These are phyloP conservation scores for Rhizophagus prolifer DNA, from an alignment of 192 early-diverging fungal species.

Conservation along the genomic window DNA sequence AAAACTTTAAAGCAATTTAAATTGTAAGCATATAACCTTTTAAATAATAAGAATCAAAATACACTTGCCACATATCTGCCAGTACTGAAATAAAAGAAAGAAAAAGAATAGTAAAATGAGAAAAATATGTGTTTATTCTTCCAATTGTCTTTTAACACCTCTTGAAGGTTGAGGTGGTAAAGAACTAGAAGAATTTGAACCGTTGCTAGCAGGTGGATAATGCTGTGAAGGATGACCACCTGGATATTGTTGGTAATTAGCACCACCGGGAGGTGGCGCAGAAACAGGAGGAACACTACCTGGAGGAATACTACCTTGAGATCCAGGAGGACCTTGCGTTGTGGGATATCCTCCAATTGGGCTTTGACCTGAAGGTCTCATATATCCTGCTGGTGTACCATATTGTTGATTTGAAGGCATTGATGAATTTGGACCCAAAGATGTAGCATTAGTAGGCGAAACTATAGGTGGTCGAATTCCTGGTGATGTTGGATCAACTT, in stretches of 20 bases:
- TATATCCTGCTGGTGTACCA: no score
- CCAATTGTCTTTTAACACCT: constrained; percentile 12
- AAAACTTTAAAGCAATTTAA: no score
- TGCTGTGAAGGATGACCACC: not conserved
- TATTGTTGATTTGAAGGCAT: no score
- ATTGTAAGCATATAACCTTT: not conserved
- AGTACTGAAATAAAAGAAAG: not conserved
- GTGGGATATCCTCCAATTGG: no score
- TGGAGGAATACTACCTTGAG: not conserved
- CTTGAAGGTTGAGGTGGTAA: not conserved
- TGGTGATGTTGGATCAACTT: no score
- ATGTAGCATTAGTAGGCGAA: not conserved
- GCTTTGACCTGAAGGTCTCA: no score
- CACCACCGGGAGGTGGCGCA: not conserved
- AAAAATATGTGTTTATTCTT: not conserved
- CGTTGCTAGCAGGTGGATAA: not conserved
- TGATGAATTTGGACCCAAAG: not conserved
- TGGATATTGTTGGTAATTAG: not conserved
- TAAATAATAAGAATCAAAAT: not conserved
- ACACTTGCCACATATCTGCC: not conserved
- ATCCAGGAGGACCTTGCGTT: no score
- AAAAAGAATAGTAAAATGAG: not conserved
- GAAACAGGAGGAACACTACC: not conserved
- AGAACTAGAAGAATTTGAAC: not conserved
- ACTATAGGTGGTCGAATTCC: not conserved